These are phyloP conservation scores for Emericellopsis atlantica DNA, from an alignment of 2,329 filamentous ascomycete genomes.

Conservation along the genomic window DNA sequence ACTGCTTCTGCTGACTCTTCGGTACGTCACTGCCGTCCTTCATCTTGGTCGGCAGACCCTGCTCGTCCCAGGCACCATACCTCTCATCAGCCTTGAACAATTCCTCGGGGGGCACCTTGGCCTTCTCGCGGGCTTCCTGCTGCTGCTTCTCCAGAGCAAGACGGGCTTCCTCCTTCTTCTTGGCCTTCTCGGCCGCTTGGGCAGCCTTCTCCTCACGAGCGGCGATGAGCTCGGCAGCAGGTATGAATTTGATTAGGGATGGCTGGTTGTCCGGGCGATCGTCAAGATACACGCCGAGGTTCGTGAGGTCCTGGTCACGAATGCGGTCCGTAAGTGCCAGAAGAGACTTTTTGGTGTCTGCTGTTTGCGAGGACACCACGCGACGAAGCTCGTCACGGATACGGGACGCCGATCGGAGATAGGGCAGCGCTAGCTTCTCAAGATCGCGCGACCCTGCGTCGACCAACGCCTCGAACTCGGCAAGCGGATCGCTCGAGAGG, in stretches of 20 bases:
- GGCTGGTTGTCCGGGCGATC: constrained; percentile 56
- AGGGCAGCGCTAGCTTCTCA: constrained; percentile 40
- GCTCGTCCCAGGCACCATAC: constrained; percentile 70
- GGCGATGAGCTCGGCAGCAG: constrained; percentile 42
- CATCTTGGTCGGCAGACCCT: constrained; percentile 68
- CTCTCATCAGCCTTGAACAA: constrained; percentile 44
- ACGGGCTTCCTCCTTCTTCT: constrained; percentile 41
- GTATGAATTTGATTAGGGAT: constrained; percentile 60
- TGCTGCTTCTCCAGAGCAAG: constrained; percentile 36
- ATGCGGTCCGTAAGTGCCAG: constrained; percentile 68
- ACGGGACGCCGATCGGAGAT: constrained; percentile 39
- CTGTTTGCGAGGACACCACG: constrained; percentile 31
- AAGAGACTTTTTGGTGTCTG: constrained; percentile 54
- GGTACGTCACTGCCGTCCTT: constrained; percentile 67
- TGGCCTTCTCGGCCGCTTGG: constrained; percentile 46
- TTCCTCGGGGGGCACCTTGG: constrained; percentile 38
- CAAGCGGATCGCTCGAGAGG: constrained; percentile 27
- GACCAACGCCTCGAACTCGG: constrained; percentile 32
- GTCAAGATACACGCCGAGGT: constrained; percentile 78
- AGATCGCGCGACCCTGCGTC: constrained; percentile 33
- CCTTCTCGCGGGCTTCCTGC: constrained; percentile 42
- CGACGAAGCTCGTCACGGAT: constrained; percentile 50
- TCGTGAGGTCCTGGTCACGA: constrained; percentile 69
- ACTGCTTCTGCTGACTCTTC: constrained; percentile 68
- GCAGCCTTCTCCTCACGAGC: constrained; percentile 46